Evolutionary conservation across 345 rosid species (phyloP), one percentile per base, ranked within the genome.

Genomic region (Fremontodendron californicum): DNA sequence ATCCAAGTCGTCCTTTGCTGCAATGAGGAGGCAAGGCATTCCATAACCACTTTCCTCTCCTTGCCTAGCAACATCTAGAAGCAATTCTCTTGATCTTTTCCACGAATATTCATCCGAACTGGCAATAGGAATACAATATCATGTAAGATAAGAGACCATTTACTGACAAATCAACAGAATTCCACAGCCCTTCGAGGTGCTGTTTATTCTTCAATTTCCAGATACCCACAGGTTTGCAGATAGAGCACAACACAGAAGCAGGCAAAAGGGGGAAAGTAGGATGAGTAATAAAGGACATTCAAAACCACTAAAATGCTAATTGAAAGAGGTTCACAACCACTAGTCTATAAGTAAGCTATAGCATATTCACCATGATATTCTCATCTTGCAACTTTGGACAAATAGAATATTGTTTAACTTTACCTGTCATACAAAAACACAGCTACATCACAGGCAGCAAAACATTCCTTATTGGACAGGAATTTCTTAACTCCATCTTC

Each of bases 41-140:
- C 88, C 90, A 75, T 83, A 75, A 27, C 91, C 89, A 40, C 85
- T 90, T 63, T 83, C 88, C 86, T 93, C 96, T 68, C 94, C 93
- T 61, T 73, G 86, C 82, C 90, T 89, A 37, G 93, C 90, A 54
- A 90, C 83, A 78, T 89, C 96, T 81, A 86, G 72, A 46, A 93
- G 86, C 76, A 91, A 78, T 77, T 93, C 94, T 66, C 85, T 88
- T 55, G 94, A 76, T 81, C 81, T 89, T 88, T 85, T 91, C 96
- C 93, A 91, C 21, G 98, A 93, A 82, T 83, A 85, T 74, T 88
- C 89, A 81, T 89, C 92, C 46, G 93, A 91, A 79, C 94, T 91
- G 90, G 73, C 75, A 79, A 77, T 27, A 72, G 70, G 55, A 86
- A 70, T 69, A 21, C 31, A 33, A 65, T 43, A 48, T 42, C 82